Percentiles rank a stretch among this genome's conserved stretches.
These are phyloP conservation scores for Myxozyma geophila DNA, from an alignment of 805 yeast genomes.

Conservation along the genomic window DNA sequence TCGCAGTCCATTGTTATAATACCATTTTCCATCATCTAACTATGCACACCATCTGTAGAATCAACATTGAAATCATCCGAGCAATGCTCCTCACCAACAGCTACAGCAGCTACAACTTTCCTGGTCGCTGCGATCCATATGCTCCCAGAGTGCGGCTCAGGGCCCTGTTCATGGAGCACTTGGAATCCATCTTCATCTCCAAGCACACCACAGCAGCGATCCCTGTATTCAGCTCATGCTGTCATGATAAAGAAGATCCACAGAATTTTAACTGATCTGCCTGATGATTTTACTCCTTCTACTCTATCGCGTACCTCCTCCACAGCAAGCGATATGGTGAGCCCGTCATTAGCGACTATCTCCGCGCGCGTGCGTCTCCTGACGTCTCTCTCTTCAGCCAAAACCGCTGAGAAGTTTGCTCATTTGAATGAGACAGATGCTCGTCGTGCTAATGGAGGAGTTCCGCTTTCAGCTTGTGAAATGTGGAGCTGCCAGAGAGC, in stretches of 20 bases:
- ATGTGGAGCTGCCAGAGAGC: constrained; percentile 8
- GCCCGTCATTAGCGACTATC: not conserved
- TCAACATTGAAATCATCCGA: no score
- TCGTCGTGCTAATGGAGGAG: not conserved
- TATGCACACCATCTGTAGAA: no score
- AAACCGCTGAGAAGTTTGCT: constrained; percentile 8
- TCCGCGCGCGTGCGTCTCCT: constrained; percentile 1
- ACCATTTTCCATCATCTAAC: no score
- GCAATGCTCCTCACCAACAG: no score
- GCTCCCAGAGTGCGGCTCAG: no score
- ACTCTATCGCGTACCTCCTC: constrained; percentile 1
- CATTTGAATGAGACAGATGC: constrained; percentile 3
- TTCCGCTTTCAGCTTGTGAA: not conserved
- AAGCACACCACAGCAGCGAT: not conserved
- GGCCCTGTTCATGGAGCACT: no score
- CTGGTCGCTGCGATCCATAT: no score
- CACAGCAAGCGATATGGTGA: not conserved
- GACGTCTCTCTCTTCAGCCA: not conserved
- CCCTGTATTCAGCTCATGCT: not conserved
- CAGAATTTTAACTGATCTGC: not conserved
- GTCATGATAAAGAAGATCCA: not conserved
- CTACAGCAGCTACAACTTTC: no score
- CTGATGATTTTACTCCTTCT: not conserved
- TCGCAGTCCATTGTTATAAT: no score
- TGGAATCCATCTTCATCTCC: no score